Conservation (phyloP, 129 eudicot species). For the Mikania micrantha region DNA sequence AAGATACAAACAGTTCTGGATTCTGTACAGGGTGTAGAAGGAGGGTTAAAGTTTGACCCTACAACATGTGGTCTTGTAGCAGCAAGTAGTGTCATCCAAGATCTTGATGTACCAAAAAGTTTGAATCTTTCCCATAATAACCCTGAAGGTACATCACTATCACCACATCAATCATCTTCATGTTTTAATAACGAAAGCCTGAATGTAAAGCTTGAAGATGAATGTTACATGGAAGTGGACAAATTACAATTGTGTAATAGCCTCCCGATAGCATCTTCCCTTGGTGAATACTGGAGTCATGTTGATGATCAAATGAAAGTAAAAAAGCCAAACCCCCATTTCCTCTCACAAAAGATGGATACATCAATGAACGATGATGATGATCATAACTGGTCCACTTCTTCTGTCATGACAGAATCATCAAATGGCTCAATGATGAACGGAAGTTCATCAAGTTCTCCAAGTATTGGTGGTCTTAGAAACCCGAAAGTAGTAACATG, state of each 20-base stretch:
- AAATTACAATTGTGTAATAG: constrained; percentile 12
- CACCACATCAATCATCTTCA: constrained; percentile 23
- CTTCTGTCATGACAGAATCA: constrained; percentile 67
- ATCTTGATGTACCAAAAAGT: constrained; percentile 34
- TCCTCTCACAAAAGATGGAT: constrained; percentile 32
- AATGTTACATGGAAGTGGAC: constrained; percentile 24
- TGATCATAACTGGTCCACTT: constrained; percentile 37
- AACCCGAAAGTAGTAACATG: constrained; percentile 12
- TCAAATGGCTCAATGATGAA: constrained; percentile 60
- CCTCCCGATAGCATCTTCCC: constrained; percentile 22
- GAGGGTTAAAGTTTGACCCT: constrained; percentile 78
- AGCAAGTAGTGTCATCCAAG: constrained; percentile 45
- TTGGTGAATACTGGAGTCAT: constrained; percentile 17
- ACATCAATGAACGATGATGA: constrained; percentile 26
- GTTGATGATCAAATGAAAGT: constrained; percentile 9
- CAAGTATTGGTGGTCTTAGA: constrained; percentile 30
- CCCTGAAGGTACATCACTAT: constrained; percentile 20
- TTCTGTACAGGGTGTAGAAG: constrained; percentile 90
- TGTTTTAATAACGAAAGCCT: constrained; percentile 20
- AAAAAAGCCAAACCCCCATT: constrained; percentile 20
- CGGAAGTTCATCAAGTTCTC: constrained; percentile 65
- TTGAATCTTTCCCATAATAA: constrained; percentile 22
- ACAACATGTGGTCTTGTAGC: constrained; percentile 65
- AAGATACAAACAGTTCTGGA: constrained; percentile 81
- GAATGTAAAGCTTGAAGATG: constrained; percentile 45